Conservation (phyloP, 805 yeast genomes). For the Zygosaccharomyces siamensis region DNA sequence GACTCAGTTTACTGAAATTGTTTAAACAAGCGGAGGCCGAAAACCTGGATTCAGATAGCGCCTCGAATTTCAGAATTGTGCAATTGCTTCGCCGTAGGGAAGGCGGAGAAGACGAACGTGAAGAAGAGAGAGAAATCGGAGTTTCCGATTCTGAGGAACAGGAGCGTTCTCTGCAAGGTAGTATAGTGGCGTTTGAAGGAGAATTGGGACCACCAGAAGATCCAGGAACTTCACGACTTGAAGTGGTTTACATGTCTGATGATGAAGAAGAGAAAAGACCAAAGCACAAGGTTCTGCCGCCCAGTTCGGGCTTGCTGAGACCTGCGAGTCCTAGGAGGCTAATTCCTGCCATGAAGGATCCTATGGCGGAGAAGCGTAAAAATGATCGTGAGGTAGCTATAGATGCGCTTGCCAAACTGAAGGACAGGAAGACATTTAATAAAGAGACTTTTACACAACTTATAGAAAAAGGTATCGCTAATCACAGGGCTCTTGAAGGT, state of each 20-base stretch:
- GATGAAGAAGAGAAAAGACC: background rate
- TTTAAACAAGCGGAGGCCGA: background rate
- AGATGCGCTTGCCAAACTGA: slow-evolving; percentile 11
- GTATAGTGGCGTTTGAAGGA: slow-evolving; percentile 5
- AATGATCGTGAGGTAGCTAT: slow-evolving; percentile 18
- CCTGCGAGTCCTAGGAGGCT: slow-evolving; percentile 6
- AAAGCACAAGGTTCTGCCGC: slow-evolving; percentile 1
- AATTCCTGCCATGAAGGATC: slow-evolving; percentile 7
- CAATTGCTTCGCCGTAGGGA: background rate
- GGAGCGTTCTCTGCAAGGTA: background rate
- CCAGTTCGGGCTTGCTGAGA: slow-evolving; percentile 1
- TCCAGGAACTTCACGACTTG: slow-evolving; percentile 2
- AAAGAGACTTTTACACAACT: slow-evolving; percentile 13
- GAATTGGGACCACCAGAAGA: slow-evolving; percentile 3
- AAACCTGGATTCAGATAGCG: background rate
- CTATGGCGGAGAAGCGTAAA: slow-evolving; percentile 16
- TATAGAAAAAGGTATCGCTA: slow-evolving; percentile 22
- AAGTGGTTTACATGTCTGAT: slow-evolving; percentile 2
- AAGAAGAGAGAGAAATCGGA: background rate
- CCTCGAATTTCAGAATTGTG: background rate
- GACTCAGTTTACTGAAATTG: background rate
- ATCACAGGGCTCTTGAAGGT: slow-evolving; percentile 19
- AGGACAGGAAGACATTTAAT: slow-evolving; percentile 5
- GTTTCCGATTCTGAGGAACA: background rate
- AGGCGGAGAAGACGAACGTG: background rate